Evolutionary conservation across 176 grass and related monocot genomes (phyloP), one percentile per base, ranked within the genome.

Genomic region (Aegilops sharonensis): DNA sequence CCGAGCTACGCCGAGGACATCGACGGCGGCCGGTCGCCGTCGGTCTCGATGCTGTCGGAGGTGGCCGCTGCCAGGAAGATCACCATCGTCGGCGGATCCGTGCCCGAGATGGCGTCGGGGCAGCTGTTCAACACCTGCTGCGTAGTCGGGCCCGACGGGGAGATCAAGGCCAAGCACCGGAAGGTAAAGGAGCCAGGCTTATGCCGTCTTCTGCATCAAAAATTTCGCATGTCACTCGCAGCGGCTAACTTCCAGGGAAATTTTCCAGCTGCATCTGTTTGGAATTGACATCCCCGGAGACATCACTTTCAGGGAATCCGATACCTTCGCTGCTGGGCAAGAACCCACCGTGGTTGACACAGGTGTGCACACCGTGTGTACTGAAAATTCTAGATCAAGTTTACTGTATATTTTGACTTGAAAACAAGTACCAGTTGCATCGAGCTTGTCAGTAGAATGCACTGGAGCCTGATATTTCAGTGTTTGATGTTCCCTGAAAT

Each of bases 231-330:
- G 36, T 5, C 15, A 23, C 27, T 21, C 21, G 20, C 56, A 59
- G 17, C 8, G 56, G 9, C 20, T 21, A 0, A 21, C 56, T 59
- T 59, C 0, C 9, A 83, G 88, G 67, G 14, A 17, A 3, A 18
- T 61, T 40, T 83, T 86, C 84, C 91, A 93, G 89, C 80, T 93
- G 81, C 91, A 93, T 86, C 62, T 93, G 71, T 91, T 95, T 48
- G 86, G 91, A 27, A 48, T 83, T 17, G 84, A 89, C 34, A 75
- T 93, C 37, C 83, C 83, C 6, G 78, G 94, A 87, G 87, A 95
- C 64, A 85, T 87, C 76, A 85, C 36, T 29, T 35, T 89, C 37
- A 91, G 52, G 31, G 91, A 91, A 89, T 93, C 89, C 80, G 91
- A 89, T 56, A 89, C 66, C 30, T 83, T 95, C 56, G 47, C 86